Evolutionary conservation across 306 rosid species (phyloP).

Genomic region (Trifolium dubium): DNA sequence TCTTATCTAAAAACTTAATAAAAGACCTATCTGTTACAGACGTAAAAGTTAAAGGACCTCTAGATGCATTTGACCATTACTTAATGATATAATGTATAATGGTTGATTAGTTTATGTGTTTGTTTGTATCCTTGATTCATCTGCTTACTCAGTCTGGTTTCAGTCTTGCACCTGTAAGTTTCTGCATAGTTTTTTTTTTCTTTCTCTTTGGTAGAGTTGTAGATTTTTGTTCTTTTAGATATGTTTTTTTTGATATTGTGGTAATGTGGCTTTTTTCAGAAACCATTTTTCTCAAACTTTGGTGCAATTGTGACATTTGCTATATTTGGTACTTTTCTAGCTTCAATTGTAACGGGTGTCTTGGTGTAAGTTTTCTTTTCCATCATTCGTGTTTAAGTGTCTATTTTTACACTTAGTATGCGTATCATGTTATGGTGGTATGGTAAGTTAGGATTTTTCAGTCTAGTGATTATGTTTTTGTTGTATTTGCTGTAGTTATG

Average conservation of each 20-base stretch:
- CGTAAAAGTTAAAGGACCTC: too few species aligned
- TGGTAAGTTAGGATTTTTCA: constrained; percentile 35
- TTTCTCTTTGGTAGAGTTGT: constrained; percentile 12
- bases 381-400: background rate
- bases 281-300: constrained; percentile 97
- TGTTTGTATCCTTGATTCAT: constrained; percentile 70
- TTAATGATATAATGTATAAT: too few species aligned
- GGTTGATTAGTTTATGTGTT: constrained; percentile 8
- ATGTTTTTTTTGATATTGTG: constrained; percentile 21
- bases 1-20: too few species aligned
- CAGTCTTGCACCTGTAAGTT: constrained; percentile 95
- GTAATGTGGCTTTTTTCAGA: constrained; percentile 53
- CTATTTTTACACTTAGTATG: background rate
- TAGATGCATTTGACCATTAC: too few species aligned
- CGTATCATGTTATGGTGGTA: constrained; percentile 10
- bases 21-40: too few species aligned
- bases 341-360: constrained; percentile 88
- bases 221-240: background rate
- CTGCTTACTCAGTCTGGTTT: constrained; percentile 94
- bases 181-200: background rate
- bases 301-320: constrained; percentile 99
- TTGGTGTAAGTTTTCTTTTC: constrained; percentile 71
- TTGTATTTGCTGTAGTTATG: constrained; percentile 71
- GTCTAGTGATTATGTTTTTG: constrained; percentile 25
- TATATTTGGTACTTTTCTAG: constrained; percentile 82